A percentile compares a stretch with the other conserved stretches of the same genome.
Evolutionary conservation across 106 monocot genomes (phyloP).

Genomic region (Apostasia ramifera): DNA sequence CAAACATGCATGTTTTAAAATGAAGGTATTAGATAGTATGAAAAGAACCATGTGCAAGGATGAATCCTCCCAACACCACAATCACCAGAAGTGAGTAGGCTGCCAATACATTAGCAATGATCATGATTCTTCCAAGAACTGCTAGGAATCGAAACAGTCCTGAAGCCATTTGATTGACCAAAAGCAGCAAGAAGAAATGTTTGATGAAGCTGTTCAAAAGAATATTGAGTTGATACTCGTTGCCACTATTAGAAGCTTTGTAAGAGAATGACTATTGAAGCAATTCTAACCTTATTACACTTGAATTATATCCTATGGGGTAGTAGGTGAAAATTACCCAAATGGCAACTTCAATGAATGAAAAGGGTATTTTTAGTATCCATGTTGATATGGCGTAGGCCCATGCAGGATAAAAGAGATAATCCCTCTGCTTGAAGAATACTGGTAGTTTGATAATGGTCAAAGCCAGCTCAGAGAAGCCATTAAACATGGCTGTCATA

Average conservation of each 20-base stretch:
- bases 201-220: slow-evolving; percentile 17
- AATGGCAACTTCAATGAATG: slow-evolving; percentile 5
- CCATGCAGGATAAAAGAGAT: slow-evolving; percentile 20
- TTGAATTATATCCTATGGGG: slow-evolving; percentile 14
- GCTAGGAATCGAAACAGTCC: slow-evolving; percentile 36
- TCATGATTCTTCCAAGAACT: slow-evolving; percentile 20
- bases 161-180: slow-evolving; percentile 40
- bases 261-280: neutral
- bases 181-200: slow-evolving; percentile 34
- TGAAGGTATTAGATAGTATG: neutral
- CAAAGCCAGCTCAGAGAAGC: slow-evolving; percentile 8
- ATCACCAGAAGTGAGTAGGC: slow-evolving; percentile 15
- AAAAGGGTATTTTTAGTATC: slow-evolving; percentile 14
- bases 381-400: slow-evolving; percentile 9
- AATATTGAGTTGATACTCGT: neutral
- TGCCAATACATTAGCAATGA: slow-evolving; percentile 30
- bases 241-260: neutral
- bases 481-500: slow-evolving; percentile 7
- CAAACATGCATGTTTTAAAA: neutral
- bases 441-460: slow-evolving; percentile 8
- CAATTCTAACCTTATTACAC: slow-evolving; percentile 11
- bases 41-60: slow-evolving; percentile 7
- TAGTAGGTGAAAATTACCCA: slow-evolving; percentile 14
- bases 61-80: slow-evolving; percentile 27
- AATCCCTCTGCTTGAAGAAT: slow-evolving; percentile 22